Conservation (phyloP, 352 stramenopile species). For the Phytophthora chlamydospora region DNA sequence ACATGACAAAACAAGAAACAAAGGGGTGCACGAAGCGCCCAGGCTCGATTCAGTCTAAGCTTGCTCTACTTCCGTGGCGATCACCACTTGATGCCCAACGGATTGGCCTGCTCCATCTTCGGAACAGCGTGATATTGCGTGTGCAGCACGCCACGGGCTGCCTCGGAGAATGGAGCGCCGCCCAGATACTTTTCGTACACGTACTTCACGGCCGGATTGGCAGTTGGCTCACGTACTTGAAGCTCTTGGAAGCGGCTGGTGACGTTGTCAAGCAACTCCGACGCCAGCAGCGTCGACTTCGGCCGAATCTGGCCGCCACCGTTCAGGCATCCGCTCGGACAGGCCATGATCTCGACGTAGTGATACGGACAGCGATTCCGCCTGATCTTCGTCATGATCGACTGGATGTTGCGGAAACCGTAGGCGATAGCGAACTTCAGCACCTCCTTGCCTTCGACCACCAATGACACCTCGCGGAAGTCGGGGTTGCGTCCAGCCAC, state of each 20-base stretch:
- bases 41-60: slow-evolving; percentile 21
- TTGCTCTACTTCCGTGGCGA: slow-evolving; percentile 13
- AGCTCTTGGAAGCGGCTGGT: slow-evolving; percentile 73
- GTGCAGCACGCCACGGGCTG: slow-evolving; percentile 66
- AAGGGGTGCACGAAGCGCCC: slow-evolving; percentile 10
- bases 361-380: slow-evolving; percentile 92
- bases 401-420: slow-evolving; percentile 98
- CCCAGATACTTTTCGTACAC: slow-evolving; percentile 87
- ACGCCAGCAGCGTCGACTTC: slow-evolving; percentile 56
- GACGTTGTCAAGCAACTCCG: slow-evolving; percentile 69
- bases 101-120: slow-evolving; percentile 87
- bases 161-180: slow-evolving; percentile 71
- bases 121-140: slow-evolving; percentile 86
- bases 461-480: slow-evolving; percentile 82
- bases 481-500: slow-evolving; percentile 89
- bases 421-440: slow-evolving; percentile 95
- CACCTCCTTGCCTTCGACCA: slow-evolving; percentile 78
- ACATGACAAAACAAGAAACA: slow-evolving; percentile 22
- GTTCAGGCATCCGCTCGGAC: slow-evolving; percentile 97
- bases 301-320: slow-evolving; percentile 95
- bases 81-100: slow-evolving; percentile 90
- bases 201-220: slow-evolving; percentile 80
- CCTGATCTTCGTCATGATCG: slow-evolving; percentile 93
- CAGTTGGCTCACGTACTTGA: slow-evolving; percentile 54
- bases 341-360: slow-evolving; percentile 99